Percentiles rank a stretch among this genome's conserved stretches.
These are phyloP conservation scores for Sextonia rubra DNA, from an alignment of 164 flowering plant genomes.

Conservation along the genomic window DNA sequence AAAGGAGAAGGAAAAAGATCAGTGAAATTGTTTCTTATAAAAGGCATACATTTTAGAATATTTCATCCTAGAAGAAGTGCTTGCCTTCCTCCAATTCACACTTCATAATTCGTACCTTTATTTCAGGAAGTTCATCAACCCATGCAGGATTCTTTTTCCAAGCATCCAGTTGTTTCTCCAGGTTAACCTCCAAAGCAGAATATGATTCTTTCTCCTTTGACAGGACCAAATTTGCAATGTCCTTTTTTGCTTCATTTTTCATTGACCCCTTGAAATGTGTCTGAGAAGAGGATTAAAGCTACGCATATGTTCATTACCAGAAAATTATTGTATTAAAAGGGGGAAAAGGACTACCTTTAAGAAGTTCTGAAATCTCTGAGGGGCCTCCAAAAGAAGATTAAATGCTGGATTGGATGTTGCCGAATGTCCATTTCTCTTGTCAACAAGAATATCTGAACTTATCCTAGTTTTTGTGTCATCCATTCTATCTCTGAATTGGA, in stretches of 20 bases:
- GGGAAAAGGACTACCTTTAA: constrained; percentile 39
- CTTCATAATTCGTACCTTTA: constrained; percentile 63
- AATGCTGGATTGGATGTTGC: constrained; percentile 36
- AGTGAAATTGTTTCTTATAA: not conserved
- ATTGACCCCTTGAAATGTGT: constrained; percentile 35
- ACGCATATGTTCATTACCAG: not conserved
- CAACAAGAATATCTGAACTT: constrained; percentile 18
- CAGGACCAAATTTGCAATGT: constrained; percentile 6
- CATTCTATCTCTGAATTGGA: constrained; percentile 28
- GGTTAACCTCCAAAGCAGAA: constrained; percentile 28
- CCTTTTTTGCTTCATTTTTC: constrained; percentile 20
- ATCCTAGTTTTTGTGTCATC: constrained; percentile 27
- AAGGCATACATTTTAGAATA: not conserved
- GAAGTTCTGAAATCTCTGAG: constrained; percentile 43
- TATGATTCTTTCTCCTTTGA: constrained; percentile 23
- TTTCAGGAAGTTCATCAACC: constrained; percentile 54
- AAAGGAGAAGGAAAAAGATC: not conserved
- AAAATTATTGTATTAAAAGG: not conserved
- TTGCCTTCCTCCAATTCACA: not conserved
- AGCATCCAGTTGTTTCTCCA: constrained; percentile 66
- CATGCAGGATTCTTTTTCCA: constrained; percentile 91
- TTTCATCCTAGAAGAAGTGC: not conserved
- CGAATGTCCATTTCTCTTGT: constrained; percentile 17
- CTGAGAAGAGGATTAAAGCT: constrained; percentile 24
- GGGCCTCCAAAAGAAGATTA: constrained; percentile 40